phyloP scores from a whole-genome alignment of 2,329 filamentous ascomycete genomes.

The Claviceps monticola region DNA sequence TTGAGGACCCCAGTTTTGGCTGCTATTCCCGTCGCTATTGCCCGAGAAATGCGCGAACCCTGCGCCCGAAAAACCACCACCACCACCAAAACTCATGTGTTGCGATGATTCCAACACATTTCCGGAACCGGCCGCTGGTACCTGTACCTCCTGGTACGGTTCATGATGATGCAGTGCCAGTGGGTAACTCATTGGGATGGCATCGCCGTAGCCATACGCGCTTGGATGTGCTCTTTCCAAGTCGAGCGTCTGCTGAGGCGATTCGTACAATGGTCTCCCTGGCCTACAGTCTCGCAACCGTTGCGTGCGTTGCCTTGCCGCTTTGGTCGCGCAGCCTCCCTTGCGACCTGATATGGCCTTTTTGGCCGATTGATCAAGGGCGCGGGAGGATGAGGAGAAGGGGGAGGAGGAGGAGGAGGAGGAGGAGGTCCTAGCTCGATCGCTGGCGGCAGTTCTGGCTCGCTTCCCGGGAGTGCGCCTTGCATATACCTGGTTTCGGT shows the following conservation, averaged over 20 bases:
- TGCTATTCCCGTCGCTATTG: not conserved
- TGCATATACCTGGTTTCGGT: slow-evolving; percentile 39
- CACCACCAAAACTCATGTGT: not conserved
- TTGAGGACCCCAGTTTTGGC: not conserved
- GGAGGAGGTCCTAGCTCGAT: not conserved
- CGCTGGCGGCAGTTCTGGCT: slow-evolving; percentile 1
- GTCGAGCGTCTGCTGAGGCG: not conserved
- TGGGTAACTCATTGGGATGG: not conserved
- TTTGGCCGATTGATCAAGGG: slow-evolving; percentile 15
- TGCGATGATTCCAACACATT: not conserved
- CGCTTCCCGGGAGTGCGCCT: slow-evolving; percentile 10
- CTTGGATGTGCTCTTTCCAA: not conserved
- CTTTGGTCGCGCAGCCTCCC: slow-evolving; percentile 19
- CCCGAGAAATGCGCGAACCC: not conserved
- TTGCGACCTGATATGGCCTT: slow-evolving; percentile 19
- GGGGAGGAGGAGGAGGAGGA: slow-evolving; percentile 11
- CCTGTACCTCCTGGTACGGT: not conserved
- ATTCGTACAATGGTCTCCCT: not conserved
- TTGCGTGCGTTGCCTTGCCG: slow-evolving; percentile 12
- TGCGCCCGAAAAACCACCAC: not conserved
- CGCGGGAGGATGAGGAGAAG: slow-evolving; percentile 11
- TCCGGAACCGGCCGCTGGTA: not conserved
- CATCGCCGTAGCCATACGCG: not conserved
- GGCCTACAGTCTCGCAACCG: slow-evolving; percentile 12
- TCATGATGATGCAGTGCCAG: not conserved